A percentile compares a stretch with the other conserved stretches of the same genome.
These are phyloP conservation scores for Smithsoniella earleae DNA, from an alignment of 163 green algal species.

Conservation along the genomic window DNA sequence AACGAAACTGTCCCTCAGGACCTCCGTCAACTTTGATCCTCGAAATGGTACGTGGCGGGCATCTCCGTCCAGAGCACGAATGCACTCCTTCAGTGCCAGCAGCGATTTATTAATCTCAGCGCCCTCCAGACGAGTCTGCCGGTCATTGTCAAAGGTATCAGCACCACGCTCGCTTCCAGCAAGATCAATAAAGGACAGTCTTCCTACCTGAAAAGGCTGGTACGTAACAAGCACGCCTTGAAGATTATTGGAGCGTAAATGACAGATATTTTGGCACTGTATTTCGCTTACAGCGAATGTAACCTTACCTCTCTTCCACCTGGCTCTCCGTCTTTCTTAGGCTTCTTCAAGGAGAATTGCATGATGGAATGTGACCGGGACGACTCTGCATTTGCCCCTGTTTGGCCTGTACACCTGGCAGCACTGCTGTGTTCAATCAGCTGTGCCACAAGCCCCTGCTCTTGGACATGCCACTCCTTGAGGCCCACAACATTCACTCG, in stretches of 20 bases:
- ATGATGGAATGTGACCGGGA: conserved; percentile 90
- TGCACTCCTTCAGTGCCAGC: conserved; percentile 84
- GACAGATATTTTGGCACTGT: too few relatives aligned
- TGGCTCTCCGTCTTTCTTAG: conserved; percentile 33
- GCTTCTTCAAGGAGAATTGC: conserved; percentile 70
- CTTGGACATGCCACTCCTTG: conserved; percentile 40
- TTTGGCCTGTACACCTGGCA: conserved; percentile 74
- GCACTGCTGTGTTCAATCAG: conserved; percentile 71
- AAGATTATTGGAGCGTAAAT: too few relatives aligned
- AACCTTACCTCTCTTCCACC: not conserved
- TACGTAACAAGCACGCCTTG: too few relatives aligned
- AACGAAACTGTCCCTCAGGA: conserved; percentile 85
- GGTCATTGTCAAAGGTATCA: conserved; percentile 75
- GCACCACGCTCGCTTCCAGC: conserved; percentile 91
- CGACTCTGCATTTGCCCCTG: conserved; percentile 91
- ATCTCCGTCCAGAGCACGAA: conserved; percentile 82
- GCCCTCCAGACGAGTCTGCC: conserved; percentile 90
- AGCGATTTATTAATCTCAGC: conserved; percentile 99
- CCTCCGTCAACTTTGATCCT: conserved; percentile 90
- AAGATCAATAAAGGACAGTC: conserved; percentile 98
- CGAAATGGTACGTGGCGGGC: conserved; percentile 90
- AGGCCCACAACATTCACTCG: conserved; percentile 70
- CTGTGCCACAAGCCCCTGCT: conserved; percentile 51
- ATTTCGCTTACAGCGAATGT: too few relatives aligned
- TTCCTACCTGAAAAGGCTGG: conserved; percentile 56